Evolutionary conservation across 2,329 filamentous ascomycete species (phyloP).

Genomic region (Arthroderma uncinatum): DNA sequence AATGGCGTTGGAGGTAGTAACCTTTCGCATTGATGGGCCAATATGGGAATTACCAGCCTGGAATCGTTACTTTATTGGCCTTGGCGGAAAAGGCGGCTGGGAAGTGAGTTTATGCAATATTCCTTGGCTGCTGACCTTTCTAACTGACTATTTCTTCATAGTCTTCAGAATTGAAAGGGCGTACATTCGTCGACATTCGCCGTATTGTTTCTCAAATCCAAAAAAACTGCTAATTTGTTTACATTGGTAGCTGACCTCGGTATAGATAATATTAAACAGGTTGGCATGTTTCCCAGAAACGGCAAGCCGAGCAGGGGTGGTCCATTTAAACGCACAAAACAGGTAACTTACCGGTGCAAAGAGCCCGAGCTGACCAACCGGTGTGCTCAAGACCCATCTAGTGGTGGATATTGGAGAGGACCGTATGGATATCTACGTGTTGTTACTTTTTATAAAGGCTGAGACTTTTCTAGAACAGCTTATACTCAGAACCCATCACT

Average conservation of each 20-base stretch:
- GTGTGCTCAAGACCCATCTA: background rate
- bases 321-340: background rate
- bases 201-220: background rate
- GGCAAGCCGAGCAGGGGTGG: background rate
- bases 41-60: background rate
- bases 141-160: background rate
- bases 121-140: background rate
- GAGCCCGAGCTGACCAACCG: background rate
- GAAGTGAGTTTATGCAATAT: background rate
- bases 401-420: background rate
- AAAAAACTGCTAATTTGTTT: background rate
- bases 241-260: background rate
- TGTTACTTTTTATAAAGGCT: background rate
- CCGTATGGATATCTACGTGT: background rate
- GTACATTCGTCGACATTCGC: background rate
- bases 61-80: background rate
- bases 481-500: background rate
- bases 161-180: background rate
- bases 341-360: constrained; percentile 1
- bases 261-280: constrained; percentile 4
- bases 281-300: background rate
- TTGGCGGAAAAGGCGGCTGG: background rate
- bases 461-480: background rate
- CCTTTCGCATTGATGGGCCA: background rate
- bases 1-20: background rate